Evolutionary conservation across 148 eudicot species (phyloP), one percentile per base, ranked within the genome.

Genomic region (Nyssa sinensis): DNA sequence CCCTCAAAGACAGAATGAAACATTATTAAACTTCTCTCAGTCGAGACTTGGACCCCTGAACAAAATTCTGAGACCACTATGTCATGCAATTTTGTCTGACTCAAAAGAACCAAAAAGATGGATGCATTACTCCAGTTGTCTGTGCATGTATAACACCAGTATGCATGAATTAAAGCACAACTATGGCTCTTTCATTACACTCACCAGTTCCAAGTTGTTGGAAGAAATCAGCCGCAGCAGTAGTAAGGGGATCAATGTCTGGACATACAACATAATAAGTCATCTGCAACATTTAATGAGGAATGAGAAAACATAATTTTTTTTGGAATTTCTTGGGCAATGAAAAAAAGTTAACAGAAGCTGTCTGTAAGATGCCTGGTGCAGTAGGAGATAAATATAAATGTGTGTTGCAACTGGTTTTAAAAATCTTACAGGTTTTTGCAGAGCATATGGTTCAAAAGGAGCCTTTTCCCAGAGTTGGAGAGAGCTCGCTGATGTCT

Each of bases 391-490:
- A 19, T 7, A 5, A 28, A 64, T 6, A 29, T 53, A 21, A 71
- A 14, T 27, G n/a, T 47, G 25, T 64, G 51, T 60, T 34, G 31
- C 55, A 73, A 75, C 32, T 37, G 34, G 44, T 39, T 34, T 44
- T 5, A 64, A 27, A 29, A 49, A 81, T 66, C 91, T 84, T 80
- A 95, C 99, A 78, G 84, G 88, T 82, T 92, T 95, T 70, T 84
- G 92, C 71, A 87, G 82, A 16, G 99, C 99, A 82, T 92, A 95
- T 28, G 99, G 99, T 83, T 95, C 99, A 82, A 95, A 84, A 74
- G 99, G 97, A 83, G 91, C 97, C 75, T 95, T 95, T 73, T 95
- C 98, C 99, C 97, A 95, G 66, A 87, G 75, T 39, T 90, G 94
- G 72, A 95, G 83, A 72, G 97, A 88, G 80, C 85, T 89, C 34